Percentiles rank a stretch among this genome's conserved stretches.
Conservation (phyloP, 768 basidiomycete species). For the Hysterangium stoloniferum region DNA sequence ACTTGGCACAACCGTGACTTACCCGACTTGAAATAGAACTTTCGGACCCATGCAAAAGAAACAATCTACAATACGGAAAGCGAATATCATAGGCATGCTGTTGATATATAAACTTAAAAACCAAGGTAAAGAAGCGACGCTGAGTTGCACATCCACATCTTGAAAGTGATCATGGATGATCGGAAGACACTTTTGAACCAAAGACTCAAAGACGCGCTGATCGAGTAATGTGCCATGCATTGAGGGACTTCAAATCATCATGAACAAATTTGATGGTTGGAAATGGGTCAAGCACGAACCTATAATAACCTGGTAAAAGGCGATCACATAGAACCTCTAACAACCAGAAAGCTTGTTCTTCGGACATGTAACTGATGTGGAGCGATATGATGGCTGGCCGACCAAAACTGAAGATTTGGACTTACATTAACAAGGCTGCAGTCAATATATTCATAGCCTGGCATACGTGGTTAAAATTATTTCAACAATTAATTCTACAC, state of each 20-base stretch:
- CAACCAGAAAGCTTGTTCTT: constrained; percentile 98
- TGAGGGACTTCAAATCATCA: constrained; percentile 54
- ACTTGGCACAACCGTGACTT: constrained; percentile 23
- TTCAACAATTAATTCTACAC: not conserved
- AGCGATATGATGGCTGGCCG: not conserved
- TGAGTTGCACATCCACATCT: constrained; percentile 88
- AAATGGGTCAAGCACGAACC: constrained; percentile 43
- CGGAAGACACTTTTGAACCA: constrained; percentile 83
- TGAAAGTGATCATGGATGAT: constrained; percentile 93
- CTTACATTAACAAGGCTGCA: constrained; percentile 88
- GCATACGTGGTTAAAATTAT: constrained; percentile 1
- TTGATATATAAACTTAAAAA: constrained; percentile 94
- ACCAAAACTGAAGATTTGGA: not conserved
- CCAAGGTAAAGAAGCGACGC: constrained; percentile 96
- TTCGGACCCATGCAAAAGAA: constrained; percentile 99
- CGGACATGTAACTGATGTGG: constrained; percentile 84
- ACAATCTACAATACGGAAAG: constrained; percentile 95
- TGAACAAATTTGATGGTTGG: constrained; percentile 8
- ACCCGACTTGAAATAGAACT: constrained; percentile 98
- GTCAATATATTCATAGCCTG: constrained; percentile 97
- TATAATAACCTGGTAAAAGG: constrained; percentile 94
- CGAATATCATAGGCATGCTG: constrained; percentile 96
- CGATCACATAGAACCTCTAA: constrained; percentile 92
- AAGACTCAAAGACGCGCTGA: constrained; percentile 93
- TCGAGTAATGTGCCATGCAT: constrained; percentile 99